Evolutionary conservation across 805 yeast genomes (phyloP).

Genomic region (Ogataea methanolica): DNA sequence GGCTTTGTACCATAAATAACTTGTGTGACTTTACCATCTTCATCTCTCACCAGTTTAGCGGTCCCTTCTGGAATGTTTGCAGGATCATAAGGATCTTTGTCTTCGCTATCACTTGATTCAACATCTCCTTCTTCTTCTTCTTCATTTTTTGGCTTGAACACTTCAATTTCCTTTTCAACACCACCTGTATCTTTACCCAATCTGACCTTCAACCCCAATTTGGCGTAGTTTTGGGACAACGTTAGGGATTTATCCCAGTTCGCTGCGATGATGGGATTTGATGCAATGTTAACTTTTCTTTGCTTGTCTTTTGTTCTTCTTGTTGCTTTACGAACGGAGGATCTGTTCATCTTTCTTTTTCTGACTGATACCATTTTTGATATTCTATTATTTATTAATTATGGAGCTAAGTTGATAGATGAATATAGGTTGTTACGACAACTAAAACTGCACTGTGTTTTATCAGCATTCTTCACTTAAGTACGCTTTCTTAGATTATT

Average conservation of each 20-base stretch:
- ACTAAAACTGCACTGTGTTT: too few species aligned
- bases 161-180: slow-evolving; percentile 51
- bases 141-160: slow-evolving; percentile 31
- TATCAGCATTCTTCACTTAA: too few species aligned
- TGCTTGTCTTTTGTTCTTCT: slow-evolving; percentile 68
- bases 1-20: slow-evolving; percentile 67
- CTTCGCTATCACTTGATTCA: slow-evolving; percentile 31
- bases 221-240: slow-evolving; percentile 79
- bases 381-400: too few species aligned
- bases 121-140: slow-evolving; percentile 25
- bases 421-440: not conserved
- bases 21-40: slow-evolving; percentile 58
- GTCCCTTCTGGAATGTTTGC: slow-evolving; percentile 69
- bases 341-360: slow-evolving; percentile 76
- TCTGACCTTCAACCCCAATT: slow-evolving; percentile 68
- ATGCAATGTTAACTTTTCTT: slow-evolving; percentile 57
- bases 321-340: slow-evolving; percentile 65
- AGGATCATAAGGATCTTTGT: slow-evolving; percentile 45
- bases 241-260: slow-evolving; percentile 88
- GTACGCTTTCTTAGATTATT: too few species aligned
- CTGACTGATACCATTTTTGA: slow-evolving; percentile 51
- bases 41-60: slow-evolving; percentile 71
- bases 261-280: slow-evolving; percentile 80
- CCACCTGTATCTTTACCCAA: slow-evolving; percentile 78
- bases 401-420: not conserved